These are phyloP conservation scores for Psilocybe cubensis DNA, from an alignment of 768 basidiomycete species.

Conservation along the genomic window DNA sequence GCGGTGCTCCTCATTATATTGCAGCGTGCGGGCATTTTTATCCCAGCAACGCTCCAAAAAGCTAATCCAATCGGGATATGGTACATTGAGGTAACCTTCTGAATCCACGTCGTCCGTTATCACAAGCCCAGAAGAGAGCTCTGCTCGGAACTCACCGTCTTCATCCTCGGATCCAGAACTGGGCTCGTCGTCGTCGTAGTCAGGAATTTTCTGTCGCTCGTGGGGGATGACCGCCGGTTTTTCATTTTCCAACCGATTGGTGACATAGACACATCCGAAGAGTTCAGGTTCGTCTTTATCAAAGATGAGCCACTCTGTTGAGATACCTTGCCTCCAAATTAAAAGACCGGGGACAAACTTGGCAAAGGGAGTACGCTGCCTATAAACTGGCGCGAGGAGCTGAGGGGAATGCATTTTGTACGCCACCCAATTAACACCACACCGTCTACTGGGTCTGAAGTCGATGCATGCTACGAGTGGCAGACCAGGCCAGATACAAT, in stretches of 20 bases:
- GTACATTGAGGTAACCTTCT: not conserved
- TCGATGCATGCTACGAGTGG: not conserved
- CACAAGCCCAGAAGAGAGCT: no score
- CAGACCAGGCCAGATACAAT: conserved; percentile 8
- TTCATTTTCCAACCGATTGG: not conserved
- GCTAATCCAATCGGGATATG: not conserved
- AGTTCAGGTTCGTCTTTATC: not conserved
- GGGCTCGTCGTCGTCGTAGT: not conserved
- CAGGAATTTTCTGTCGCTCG: not conserved
- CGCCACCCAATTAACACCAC: conserved; percentile 3
- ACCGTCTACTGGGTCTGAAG: not conserved
- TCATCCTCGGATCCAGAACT: no score
- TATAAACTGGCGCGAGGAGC: no score
- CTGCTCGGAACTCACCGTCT: no score
- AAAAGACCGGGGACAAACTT: no score
- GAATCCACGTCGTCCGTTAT: no score
- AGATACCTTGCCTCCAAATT: not conserved
- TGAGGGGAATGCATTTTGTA: not conserved
- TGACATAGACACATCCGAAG: not conserved
- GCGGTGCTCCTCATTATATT: not conserved
- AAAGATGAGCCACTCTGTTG: not conserved
- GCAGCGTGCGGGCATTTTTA: not conserved
- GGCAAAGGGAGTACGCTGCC: no score
- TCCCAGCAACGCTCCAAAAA: no score
- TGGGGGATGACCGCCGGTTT: not conserved